Percentiles rank a stretch among this genome's conserved stretches.
These are phyloP conservation scores for Auriculariales sp. DNA, from an alignment of 768 basidiomycete species.

Conservation along the genomic window DNA sequence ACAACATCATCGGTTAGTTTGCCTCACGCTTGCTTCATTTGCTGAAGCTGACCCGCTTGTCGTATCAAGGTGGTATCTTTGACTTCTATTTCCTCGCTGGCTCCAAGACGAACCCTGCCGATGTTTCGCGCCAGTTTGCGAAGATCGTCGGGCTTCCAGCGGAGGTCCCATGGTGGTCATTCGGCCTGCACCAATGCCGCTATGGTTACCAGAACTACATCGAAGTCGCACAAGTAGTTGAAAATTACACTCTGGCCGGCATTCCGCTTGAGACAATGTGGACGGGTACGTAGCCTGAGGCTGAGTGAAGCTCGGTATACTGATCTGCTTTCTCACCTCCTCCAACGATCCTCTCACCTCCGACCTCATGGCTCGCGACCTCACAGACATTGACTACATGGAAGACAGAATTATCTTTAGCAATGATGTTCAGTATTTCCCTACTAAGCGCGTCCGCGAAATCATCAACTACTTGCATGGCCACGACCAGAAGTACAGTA, in stretches of 20 bases:
- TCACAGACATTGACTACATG: slow-evolving; percentile 41
- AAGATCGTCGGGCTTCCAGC: slow-evolving; percentile 51
- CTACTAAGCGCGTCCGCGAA: slow-evolving; percentile 42
- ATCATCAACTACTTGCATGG: slow-evolving; percentile 46
- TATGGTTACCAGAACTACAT: slow-evolving; percentile 52
- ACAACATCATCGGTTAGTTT: slow-evolving; percentile 58
- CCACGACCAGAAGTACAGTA: slow-evolving; percentile 45
- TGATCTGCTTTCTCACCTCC: neutral
- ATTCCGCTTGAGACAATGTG: slow-evolving; percentile 71
- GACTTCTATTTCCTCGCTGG: slow-evolving; percentile 73
- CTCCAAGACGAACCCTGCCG: slow-evolving; percentile 39
- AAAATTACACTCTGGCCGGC: slow-evolving; percentile 40
- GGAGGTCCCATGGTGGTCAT: slow-evolving; percentile 62
- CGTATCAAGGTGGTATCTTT: slow-evolving; percentile 49
- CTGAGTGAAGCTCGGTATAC: neutral
- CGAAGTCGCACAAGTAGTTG: slow-evolving; percentile 46
- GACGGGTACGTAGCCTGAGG: slow-evolving; percentile 30
- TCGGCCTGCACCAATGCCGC: slow-evolving; percentile 60
- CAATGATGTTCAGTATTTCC: slow-evolving; percentile 54
- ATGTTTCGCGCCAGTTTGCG: slow-evolving; percentile 54
- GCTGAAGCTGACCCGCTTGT: too few species aligned
- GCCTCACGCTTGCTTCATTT: too few species aligned
- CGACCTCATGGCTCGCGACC: too few species aligned
- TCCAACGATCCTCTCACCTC: neutral
- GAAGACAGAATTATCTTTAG: slow-evolving; percentile 52